phyloP scores from a whole-genome alignment of 805 yeast species.

The Cyberlindnera xylosilytica region DNA sequence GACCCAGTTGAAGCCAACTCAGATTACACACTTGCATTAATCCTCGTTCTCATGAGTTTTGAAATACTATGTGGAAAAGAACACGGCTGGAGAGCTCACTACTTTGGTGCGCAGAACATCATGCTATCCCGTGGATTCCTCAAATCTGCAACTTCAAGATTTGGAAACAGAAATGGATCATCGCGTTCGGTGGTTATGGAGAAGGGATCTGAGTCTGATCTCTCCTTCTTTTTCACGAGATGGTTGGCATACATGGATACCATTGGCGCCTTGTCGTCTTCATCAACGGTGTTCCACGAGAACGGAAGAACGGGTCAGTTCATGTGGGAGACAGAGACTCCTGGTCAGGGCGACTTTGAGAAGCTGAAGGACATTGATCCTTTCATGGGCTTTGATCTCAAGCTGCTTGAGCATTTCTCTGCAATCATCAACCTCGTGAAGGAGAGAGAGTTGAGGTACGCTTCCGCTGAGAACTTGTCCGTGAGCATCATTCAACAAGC shows the following conservation, averaged over 20 bases:
- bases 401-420: conserved; percentile 55
- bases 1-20: conserved; percentile 53
- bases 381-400: conserved; percentile 63
- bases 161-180: neutral
- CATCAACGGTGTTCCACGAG: conserved; percentile 29
- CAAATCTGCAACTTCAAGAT: conserved; percentile 25
- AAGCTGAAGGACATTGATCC: conserved; percentile 49
- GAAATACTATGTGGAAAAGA: conserved; percentile 43
- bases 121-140: conserved; percentile 48
- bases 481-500: conserved; percentile 29
- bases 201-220: conserved; percentile 17
- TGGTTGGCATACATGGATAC: conserved; percentile 72
- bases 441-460: conserved; percentile 18
- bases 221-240: conserved; percentile 52
- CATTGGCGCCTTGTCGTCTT: conserved; percentile 58
- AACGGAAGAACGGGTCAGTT: conserved; percentile 28
- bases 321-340: conserved; percentile 20
- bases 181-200: conserved; percentile 15
- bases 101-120: conserved; percentile 65
- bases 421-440: conserved; percentile 43
- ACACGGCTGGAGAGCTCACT: conserved; percentile 59
- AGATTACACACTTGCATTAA: conserved; percentile 64
- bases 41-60: conserved; percentile 55
- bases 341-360: conserved; percentile 21
- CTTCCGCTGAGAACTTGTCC: conserved; percentile 16